These are phyloP conservation scores for Globisporangium barbulae DNA, from an alignment of 352 stramenopile genomes.

Conservation along the genomic window DNA sequence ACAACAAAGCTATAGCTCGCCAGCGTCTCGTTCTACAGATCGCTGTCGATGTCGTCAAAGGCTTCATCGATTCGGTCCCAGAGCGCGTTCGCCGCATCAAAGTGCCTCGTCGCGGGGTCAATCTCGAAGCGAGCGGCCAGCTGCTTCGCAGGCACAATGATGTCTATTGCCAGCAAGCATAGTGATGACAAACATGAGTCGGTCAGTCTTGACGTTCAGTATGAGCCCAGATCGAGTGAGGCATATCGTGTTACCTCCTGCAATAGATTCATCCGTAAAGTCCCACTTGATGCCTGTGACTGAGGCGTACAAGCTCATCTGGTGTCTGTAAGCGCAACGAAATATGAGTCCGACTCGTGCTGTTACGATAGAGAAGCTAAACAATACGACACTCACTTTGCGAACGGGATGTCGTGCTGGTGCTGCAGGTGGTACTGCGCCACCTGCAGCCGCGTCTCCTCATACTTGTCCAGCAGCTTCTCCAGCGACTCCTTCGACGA, in stretches of 20 bases:
- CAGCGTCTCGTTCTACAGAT: constrained; percentile 25
- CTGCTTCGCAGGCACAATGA: constrained; percentile 57
- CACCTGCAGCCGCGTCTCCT: constrained; percentile 54
- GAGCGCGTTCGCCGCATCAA: constrained; percentile 54
- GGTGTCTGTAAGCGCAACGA: constrained; percentile 35
- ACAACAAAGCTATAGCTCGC: neutral
- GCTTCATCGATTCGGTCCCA: constrained; percentile 71
- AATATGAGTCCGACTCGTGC: constrained; percentile 8
- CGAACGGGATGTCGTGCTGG: constrained; percentile 62
- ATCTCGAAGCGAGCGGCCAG: constrained; percentile 58
- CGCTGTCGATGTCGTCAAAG: constrained; percentile 54
- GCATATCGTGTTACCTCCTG: constrained; percentile 26
- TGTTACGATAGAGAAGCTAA: neutral
- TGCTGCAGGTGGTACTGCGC: constrained; percentile 58
- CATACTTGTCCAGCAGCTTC: constrained; percentile 61
- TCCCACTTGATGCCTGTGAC: constrained; percentile 82
- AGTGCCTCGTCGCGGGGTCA: constrained; percentile 43
- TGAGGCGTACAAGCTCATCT: constrained; percentile 74
- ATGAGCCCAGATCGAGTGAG: neutral
- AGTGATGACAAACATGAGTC: neutral
- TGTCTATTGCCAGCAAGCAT: constrained; percentile 30
- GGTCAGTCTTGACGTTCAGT: neutral
- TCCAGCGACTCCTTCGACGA: constrained; percentile 64
- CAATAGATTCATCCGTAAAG: constrained; percentile 47
- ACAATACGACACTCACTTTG: constrained; percentile 30